Evolutionary conservation across 2,329 filamentous ascomycete genomes (phyloP).

Genomic region (Curvularia sp.): DNA sequence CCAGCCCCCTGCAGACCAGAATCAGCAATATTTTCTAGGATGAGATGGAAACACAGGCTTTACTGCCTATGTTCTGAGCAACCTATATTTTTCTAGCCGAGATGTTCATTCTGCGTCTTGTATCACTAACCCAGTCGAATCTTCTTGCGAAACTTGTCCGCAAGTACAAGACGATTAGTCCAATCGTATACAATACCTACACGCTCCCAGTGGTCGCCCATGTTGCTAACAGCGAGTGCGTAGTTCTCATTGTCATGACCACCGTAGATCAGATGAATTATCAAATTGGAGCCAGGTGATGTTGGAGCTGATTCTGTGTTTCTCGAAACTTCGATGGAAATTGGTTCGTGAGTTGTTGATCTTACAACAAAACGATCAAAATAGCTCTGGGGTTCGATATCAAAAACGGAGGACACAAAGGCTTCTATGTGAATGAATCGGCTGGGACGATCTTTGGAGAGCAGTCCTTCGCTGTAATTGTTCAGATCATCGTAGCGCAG

Average conservation of each 20-base stretch:
- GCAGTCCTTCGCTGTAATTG: not conserved
- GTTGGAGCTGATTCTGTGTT: not conserved
- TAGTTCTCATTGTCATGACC: not conserved
- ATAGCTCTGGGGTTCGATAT: not conserved
- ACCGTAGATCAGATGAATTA: not conserved
- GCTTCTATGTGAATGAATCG: constrained; percentile 1
- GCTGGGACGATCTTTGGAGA: not conserved
- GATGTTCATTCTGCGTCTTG: not conserved
- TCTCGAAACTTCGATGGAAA: not conserved
- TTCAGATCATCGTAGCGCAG: not conserved
- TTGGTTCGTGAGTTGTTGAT: not conserved
- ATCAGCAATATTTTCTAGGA: not conserved
- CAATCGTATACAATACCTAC: not conserved
- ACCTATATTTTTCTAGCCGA: not conserved
- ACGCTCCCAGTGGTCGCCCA: constrained; percentile 6
- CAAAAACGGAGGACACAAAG: not conserved
- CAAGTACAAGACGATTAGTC: not conserved
- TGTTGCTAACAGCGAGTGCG: not conserved
- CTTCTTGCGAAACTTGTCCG: not conserved
- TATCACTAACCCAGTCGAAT: constrained; percentile 1
- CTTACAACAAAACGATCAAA: not conserved
- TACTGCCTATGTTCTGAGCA: not conserved
- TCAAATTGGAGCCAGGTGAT: not conserved
- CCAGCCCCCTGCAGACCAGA: not conserved
- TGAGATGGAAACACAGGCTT: not conserved